Base-by-base conservation (phyloP, 257 asterid genomes). In the Nemophila menziesii region DNA sequence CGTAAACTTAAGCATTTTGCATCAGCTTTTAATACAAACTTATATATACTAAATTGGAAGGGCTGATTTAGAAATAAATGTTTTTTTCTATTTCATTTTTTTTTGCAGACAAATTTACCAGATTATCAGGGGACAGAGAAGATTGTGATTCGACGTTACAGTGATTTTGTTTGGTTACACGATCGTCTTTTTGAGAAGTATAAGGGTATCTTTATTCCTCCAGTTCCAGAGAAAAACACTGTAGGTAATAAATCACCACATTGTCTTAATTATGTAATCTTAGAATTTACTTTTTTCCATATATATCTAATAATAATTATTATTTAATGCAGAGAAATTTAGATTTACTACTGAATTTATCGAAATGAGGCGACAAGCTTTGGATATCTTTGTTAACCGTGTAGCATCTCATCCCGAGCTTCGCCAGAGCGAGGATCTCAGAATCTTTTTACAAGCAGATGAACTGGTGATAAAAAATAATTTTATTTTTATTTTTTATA, bases 191-290 rank as follows among this genome's bases (percentile, higher is more conserved):
- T 71, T 69, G 96, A 85, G 58, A 90, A 75, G 76, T 81, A 55
- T 71, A 90, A 90, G 80, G 99, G 99, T 27, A 57, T 85, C 40
- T 90, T 90, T 62, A 81, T 90, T 57, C 99, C 99, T 55, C 99
- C 99, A 22, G 86, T 90, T 56, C 99, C 99, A 39, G 99, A 90
- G 78, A 90, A 90, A 85, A 90, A 77, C 71, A 81, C 99, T 51
- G 96, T 90, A 69, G 99, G 99, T 90, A 84, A 67, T 62, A 36
- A 19, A 56, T 7, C 8, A 2, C 4, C 4, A 9, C 33, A 24
- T 24, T 24, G 1, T 29, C 36, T 29, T 13, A n/a, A n/a, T n/a
- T n/a, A n/a, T n/a, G n/a, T n/a, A n/a, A n/a, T n/a, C n/a, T n/a
- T n/a, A n/a, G n/a, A n/a, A n/a, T n/a, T n/a, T n/a, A n/a, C n/a